Evolutionary conservation across 2,329 filamentous ascomycete genomes (phyloP), one percentile per base, ranked within the genome.

Genomic region (Apiospora koreana): DNA sequence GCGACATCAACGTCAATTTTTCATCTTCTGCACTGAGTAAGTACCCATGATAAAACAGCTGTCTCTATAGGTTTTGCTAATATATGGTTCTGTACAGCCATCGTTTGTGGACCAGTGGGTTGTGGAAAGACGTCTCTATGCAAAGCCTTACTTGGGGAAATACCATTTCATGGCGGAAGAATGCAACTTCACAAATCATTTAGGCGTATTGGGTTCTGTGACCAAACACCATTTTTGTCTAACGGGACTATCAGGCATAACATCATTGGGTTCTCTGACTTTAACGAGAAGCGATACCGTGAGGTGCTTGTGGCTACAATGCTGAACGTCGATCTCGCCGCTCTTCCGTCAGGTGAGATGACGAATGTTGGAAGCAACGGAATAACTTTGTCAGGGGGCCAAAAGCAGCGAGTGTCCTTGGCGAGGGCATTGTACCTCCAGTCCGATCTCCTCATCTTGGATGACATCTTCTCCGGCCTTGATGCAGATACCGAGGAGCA

Each of bases 61-160:
- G 3, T 12, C 3, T 31, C 9, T 23, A 23, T 9, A 23, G 35
- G 12, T 8, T 31, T 38, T 2, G 54, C 54, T 62, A n/a, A 62
- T n/a, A 78, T 10, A 3, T 25, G 4, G 5, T 41, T 31, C 14
- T 58, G 16, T 58, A 6, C 2, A 62, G 54, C 65, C 41, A 77
- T 86, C 4, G 73, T 86, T 0, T 75, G 83, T 12, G 84, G 84
- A 0, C 83, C 83, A 0, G 77, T 86, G 4, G 85, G 81, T 0
- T 82, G 80, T 0, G 84, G 84, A 0, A 86, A 86, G 71, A 84
- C 81, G 0, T 82, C 84, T 0, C 72, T 86, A 0, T 80, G 83
- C 71, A 82, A 82, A 68, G 79, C 79, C 0, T 73, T 86, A 0
- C 74, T 83, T 0, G 80, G 81, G 6, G 81, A 83, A 73, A 76